Conservation (phyloP, 768 basidiomycete species). For the Boletus sensibilis region DNA sequence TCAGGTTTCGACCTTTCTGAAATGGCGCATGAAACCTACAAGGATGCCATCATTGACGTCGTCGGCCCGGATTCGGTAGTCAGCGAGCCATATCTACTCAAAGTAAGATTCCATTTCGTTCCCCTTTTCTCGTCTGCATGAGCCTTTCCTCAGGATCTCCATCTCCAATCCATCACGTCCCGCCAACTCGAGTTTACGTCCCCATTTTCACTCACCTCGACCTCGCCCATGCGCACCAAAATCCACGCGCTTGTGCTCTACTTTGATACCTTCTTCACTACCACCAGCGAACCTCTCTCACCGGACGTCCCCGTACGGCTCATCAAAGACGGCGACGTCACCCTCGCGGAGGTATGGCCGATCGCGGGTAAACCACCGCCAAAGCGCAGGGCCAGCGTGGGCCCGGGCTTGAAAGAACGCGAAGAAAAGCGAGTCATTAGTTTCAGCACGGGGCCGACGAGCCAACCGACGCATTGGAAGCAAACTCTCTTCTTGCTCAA, state of each 20-base stretch:
- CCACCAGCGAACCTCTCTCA: conserved; percentile 51
- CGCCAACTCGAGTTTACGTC: conserved; percentile 80
- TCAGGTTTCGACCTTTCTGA: conserved; percentile 84
- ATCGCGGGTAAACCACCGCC: conserved; percentile 64
- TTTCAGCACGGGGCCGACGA: conserved; percentile 89
- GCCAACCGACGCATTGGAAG: conserved; percentile 93
- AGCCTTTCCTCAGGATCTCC: conserved; percentile 59
- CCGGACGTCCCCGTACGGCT: conserved; percentile 53
- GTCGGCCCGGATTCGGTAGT: conserved; percentile 63
- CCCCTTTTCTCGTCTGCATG: not conserved
- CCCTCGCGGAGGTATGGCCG: conserved; percentile 78
- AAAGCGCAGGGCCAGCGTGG: conserved; percentile 57
- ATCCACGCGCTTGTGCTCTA: conserved; percentile 83
- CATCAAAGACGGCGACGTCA: conserved; percentile 56
- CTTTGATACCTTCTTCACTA: conserved; percentile 92
- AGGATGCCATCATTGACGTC: conserved; percentile 84
- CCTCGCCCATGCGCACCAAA: conserved; percentile 57
- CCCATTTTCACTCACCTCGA: conserved; percentile 70
- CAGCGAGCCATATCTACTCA: conserved; percentile 62
- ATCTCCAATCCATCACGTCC: conserved; percentile 59
- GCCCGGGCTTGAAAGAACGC: conserved; percentile 42
- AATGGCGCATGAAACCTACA: conserved; percentile 74
- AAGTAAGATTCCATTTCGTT: conserved; percentile 45
- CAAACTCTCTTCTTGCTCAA: conserved; percentile 87
- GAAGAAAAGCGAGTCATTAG: conserved; percentile 48